Conservation (phyloP, 331 rosid species). For the Saraca asoca region DNA sequence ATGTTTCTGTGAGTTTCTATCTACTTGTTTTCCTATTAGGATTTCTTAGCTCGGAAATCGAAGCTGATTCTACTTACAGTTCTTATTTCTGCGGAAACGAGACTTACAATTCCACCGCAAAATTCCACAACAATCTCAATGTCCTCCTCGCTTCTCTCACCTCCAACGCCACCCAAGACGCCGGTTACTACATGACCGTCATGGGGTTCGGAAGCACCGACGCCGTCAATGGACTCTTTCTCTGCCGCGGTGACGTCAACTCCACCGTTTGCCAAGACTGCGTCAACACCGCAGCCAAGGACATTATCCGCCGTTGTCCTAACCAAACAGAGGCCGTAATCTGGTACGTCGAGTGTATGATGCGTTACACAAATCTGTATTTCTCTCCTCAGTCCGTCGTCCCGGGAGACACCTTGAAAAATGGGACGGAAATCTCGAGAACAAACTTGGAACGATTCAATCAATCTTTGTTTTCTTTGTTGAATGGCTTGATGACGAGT, state of each 20-base stretch:
- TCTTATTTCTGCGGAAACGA: conserved; percentile 21
- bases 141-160: conserved; percentile 44
- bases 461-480: neutral
- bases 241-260: conserved; percentile 52
- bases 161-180: conserved; percentile 7
- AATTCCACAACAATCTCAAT: conserved; percentile 40
- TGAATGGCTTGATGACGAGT: neutral
- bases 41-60: neutral
- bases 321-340: conserved; percentile 9
- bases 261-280: conserved; percentile 26
- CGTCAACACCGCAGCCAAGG: conserved; percentile 15
- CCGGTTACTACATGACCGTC: conserved; percentile 25
- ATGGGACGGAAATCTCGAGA: neutral
- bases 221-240: conserved; percentile 40
- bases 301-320: conserved; percentile 3
- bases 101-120: conserved; percentile 29
- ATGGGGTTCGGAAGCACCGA: neutral
- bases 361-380: conserved; percentile 37
- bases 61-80: conserved; percentile 24
- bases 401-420: neutral
- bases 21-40: too few relatives aligned
- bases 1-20: too few relatives aligned
- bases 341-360: conserved; percentile 40
- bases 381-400: neutral
- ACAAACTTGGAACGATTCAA: neutral